phyloP scores from a whole-genome alignment of 345 rosid genomes.

The Salix caprea region DNA sequence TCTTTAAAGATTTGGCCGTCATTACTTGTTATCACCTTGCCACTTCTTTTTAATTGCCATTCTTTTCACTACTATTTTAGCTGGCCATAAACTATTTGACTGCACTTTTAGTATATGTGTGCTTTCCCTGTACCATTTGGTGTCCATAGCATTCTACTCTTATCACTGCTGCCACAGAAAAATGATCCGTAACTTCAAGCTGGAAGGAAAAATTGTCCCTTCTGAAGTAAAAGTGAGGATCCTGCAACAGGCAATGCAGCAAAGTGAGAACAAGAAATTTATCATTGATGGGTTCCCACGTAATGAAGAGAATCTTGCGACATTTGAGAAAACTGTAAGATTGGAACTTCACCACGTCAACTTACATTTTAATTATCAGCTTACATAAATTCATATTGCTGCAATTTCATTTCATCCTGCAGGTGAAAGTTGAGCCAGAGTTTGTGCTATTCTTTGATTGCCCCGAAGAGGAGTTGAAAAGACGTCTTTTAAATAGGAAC shows the following conservation, averaged over 20 bases:
- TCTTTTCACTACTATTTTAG: neutral
- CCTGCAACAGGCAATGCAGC: slow-evolving; percentile 62
- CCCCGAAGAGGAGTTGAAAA: slow-evolving; percentile 60
- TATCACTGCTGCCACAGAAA: slow-evolving; percentile 30
- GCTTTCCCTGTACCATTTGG: neutral
- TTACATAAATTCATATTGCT: neutral
- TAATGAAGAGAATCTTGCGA: slow-evolving; percentile 68
- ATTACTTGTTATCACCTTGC: too few species aligned
- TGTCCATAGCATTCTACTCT: too few species aligned
- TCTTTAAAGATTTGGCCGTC: too few species aligned
- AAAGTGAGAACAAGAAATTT: slow-evolving; percentile 53
- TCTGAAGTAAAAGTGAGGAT: slow-evolving; percentile 76
- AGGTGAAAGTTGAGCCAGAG: slow-evolving; percentile 60
- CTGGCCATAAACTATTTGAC: neutral
- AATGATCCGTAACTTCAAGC: slow-evolving; percentile 64
- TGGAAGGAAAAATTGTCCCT: slow-evolving; percentile 77
- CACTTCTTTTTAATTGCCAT: too few species aligned
- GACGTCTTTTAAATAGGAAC: slow-evolving; percentile 55
- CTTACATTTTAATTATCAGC: too few species aligned
- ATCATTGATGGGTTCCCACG: slow-evolving; percentile 86
- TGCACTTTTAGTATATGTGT: neutral
- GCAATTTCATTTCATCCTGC: neutral
- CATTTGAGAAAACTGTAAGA: slow-evolving; percentile 66
- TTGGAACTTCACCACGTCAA: neutral
- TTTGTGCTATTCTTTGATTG: slow-evolving; percentile 61